phyloP scores from a whole-genome alignment of 257 asterid genomes.

The Paraleonurus japonicus region DNA sequence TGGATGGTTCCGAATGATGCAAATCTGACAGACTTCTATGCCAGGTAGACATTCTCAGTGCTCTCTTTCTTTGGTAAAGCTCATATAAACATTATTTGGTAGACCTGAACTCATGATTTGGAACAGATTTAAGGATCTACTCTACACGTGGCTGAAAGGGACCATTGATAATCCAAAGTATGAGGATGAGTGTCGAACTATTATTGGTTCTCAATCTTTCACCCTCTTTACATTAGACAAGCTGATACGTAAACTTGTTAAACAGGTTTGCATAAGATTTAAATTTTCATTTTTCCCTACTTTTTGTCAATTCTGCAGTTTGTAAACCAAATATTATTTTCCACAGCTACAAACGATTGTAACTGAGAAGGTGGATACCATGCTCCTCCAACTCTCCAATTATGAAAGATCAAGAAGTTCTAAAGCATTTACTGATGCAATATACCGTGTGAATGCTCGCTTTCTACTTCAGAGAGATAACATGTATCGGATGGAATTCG shows the following conservation, averaged over 20 bases:
- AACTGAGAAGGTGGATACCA: slow-evolving; percentile 67
- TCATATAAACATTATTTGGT: slow-evolving; percentile 17
- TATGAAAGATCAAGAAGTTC: slow-evolving; percentile 77
- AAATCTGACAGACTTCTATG: slow-evolving; percentile 58
- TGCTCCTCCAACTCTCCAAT: slow-evolving; percentile 62
- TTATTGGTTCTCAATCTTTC: slow-evolving; percentile 87
- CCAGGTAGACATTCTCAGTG: slow-evolving; percentile 47
- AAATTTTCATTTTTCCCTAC: not conserved
- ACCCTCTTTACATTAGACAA: slow-evolving; percentile 87
- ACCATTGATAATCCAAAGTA: slow-evolving; percentile 79
- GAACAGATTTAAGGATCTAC: slow-evolving; percentile 80
- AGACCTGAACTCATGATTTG: slow-evolving; percentile 29
- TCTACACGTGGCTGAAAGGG: slow-evolving; percentile 73
- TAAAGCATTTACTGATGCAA: slow-evolving; percentile 51
- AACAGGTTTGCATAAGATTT: slow-evolving; percentile 54
- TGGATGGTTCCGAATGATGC: slow-evolving; percentile 59
- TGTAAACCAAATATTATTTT: slow-evolving; percentile 26
- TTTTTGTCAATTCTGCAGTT: slow-evolving; percentile 12
- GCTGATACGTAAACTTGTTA: slow-evolving; percentile 83
- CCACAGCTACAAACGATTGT: slow-evolving; percentile 68
- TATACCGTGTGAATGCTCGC: slow-evolving; percentile 70
- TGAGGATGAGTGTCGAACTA: slow-evolving; percentile 95
- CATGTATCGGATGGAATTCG: slow-evolving; percentile 79
- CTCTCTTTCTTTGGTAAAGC: slow-evolving; percentile 12
- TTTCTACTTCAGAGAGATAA: slow-evolving; percentile 68